These are phyloP conservation scores for Aspergillus nanangensis DNA, from an alignment of 495 filamentous ascomycete genomes.

Conservation along the genomic window DNA sequence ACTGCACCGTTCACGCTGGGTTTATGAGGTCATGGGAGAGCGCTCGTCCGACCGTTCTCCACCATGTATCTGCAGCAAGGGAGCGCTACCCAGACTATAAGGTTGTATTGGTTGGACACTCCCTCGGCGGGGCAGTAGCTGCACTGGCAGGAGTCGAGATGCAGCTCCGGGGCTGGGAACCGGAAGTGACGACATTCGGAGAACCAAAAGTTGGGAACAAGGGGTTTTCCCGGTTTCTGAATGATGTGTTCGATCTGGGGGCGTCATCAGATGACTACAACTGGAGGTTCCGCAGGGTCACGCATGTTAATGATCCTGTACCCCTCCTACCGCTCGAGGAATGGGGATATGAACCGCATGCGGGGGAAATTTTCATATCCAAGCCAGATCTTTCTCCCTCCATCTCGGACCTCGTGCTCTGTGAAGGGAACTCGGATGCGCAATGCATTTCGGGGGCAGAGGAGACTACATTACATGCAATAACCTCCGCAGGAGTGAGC, in stretches of 20 bases:
- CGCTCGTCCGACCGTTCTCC: constrained; percentile 60
- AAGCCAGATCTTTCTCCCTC: constrained; percentile 63
- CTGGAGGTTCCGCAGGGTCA: constrained; percentile 67
- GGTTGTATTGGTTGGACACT: constrained; percentile 81
- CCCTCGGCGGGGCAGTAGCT: constrained; percentile 88
- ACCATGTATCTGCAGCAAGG: constrained; percentile 49
- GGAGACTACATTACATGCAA: constrained; percentile 5
- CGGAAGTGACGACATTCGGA: constrained; percentile 84
- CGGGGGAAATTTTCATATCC: constrained; percentile 80
- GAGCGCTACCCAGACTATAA: constrained; percentile 63
- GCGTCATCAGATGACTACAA: constrained; percentile 15
- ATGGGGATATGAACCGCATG: constrained; percentile 85
- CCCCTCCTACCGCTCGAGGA: constrained; percentile 79
- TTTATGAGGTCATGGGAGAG: constrained; percentile 81
- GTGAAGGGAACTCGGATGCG: constrained; percentile 65
- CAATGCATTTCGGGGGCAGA: constrained; percentile 62
- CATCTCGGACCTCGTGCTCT: constrained; percentile 62
- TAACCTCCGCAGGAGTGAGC: not conserved
- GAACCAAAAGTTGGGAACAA: constrained; percentile 83
- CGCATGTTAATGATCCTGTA: constrained; percentile 82
- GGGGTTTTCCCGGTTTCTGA: constrained; percentile 62
- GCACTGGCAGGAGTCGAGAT: constrained; percentile 81
- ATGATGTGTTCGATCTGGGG: constrained; percentile 56
- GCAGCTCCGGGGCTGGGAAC: constrained; percentile 60
- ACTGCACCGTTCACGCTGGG: constrained; percentile 89